These are phyloP conservation scores for Boletus rufocinnamomeus DNA, from an alignment of 768 basidiomycete species.

Conservation along the genomic window DNA sequence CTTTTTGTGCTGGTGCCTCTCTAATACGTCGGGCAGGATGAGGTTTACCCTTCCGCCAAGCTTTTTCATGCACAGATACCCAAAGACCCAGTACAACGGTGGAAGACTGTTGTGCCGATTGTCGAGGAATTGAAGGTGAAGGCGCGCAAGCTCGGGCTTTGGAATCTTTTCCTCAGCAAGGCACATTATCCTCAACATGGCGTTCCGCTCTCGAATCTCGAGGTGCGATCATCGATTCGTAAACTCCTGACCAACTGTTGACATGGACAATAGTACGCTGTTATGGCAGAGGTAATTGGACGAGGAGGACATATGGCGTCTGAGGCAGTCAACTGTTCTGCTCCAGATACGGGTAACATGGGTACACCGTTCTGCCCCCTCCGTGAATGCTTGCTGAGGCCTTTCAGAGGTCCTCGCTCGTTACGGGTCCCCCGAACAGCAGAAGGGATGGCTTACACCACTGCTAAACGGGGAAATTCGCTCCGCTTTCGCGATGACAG, in stretches of 20 bases:
- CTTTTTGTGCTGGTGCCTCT: not conserved
- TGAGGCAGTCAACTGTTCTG: constrained; percentile 90
- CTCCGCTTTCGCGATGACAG: constrained; percentile 97
- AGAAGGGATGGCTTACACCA: constrained; percentile 86
- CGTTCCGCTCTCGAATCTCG: constrained; percentile 89
- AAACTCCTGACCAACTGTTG: not conserved
- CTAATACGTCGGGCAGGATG: constrained; percentile 55
- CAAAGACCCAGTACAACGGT: constrained; percentile 67
- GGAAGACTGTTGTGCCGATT: constrained; percentile 82
- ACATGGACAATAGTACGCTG: constrained; percentile 69
- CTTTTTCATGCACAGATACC: constrained; percentile 85
- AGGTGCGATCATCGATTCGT: constrained; percentile 50
- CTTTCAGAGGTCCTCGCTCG: constrained; percentile 89
- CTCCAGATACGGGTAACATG: constrained; percentile 99
- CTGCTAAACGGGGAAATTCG: constrained; percentile 92
- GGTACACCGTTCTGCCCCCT: constrained; percentile 44
- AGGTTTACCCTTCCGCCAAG: constrained; percentile 77
- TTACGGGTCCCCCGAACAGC: constrained; percentile 90
- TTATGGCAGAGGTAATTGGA: constrained; percentile 96
- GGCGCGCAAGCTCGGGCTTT: constrained; percentile 86
- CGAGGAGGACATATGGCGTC: constrained; percentile 80
- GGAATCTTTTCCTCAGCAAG: constrained; percentile 98
- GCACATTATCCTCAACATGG: constrained; percentile 89
- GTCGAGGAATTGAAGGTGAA: constrained; percentile 83
- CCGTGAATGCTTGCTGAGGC: not conserved